A percentile compares a stretch with the other conserved stretches of the same genome.
These are phyloP conservation scores for Chenopodium formosanum DNA, from an alignment of 148 eudicot genomes.

Conservation along the genomic window DNA sequence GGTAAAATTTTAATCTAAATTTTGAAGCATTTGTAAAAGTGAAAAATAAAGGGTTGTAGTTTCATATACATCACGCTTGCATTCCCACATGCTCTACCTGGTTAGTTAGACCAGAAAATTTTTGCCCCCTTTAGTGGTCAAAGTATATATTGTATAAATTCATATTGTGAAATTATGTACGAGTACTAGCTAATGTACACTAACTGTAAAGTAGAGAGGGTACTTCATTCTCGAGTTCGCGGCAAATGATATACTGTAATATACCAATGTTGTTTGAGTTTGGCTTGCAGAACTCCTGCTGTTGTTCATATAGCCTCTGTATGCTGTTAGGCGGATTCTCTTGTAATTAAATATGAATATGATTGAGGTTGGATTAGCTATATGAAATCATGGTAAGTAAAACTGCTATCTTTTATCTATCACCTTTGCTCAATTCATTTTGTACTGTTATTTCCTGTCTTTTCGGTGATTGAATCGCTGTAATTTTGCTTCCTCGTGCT, in stretches of 20 bases:
- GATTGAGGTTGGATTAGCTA: background rate
- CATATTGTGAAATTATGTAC: conserved; percentile 15
- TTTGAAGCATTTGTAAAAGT: background rate
- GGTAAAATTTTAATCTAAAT: background rate
- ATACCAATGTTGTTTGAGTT: background rate
- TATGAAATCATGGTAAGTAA: background rate
- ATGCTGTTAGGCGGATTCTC: background rate
- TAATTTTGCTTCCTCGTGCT: background rate
- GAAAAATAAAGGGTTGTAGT: background rate
- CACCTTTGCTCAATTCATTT: background rate
- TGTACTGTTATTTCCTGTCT: background rate
- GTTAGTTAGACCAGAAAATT: conserved; percentile 1
- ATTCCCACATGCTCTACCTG: background rate
- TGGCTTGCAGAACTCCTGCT: background rate
- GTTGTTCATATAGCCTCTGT: conserved; percentile 5
- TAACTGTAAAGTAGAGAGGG: conserved; percentile 24
- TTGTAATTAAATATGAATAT: background rate
- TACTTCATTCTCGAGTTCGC: background rate
- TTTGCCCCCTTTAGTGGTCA: background rate
- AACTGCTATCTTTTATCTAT: background rate
- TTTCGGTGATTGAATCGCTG: background rate
- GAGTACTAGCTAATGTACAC: background rate
- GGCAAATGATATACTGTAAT: conserved; percentile 3
- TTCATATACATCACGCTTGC: background rate
- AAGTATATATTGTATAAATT: conserved; percentile 18